These are phyloP conservation scores for Wickerhamiella brachini DNA, from an alignment of 805 yeast genomes.

Conservation along the genomic window DNA sequence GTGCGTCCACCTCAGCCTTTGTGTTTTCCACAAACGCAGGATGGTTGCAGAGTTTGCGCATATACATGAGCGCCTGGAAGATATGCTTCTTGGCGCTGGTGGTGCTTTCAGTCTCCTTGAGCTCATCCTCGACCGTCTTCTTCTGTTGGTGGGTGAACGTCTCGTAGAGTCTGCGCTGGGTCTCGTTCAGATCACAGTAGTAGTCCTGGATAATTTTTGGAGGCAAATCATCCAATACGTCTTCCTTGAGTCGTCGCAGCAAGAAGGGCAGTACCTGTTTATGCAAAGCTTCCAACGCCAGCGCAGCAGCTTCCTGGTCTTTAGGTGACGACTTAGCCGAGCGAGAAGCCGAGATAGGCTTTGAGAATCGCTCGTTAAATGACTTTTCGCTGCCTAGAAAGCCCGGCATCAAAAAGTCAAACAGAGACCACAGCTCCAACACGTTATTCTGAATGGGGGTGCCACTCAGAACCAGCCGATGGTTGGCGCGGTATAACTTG, in stretches of 20 bases:
- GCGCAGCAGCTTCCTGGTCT: conserved; percentile 94
- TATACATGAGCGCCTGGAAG: conserved; percentile 92
- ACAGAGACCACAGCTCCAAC: conserved; percentile 90
- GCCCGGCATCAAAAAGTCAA: conserved; percentile 98
- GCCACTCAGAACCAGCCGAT: conserved; percentile 82
- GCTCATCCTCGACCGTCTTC: conserved; percentile 35
- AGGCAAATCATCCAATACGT: conserved; percentile 88
- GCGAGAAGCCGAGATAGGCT: conserved; percentile 90
- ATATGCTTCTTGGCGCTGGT: conserved; percentile 68
- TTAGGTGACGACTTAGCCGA: conserved; percentile 70
- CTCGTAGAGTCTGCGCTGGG: conserved; percentile 75
- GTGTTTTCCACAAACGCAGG: conserved; percentile 80
- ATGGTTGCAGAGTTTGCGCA: conserved; percentile 94
- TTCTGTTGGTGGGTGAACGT: conserved; percentile 85
- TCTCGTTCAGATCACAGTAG: conserved; percentile 86
- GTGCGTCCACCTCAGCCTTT: conserved; percentile 66
- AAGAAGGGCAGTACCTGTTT: conserved; percentile 94
- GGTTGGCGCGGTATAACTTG: conserved; percentile 70
- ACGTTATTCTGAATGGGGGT: conserved; percentile 98
- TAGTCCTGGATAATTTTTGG: conserved; percentile 98
- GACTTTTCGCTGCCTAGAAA: conserved; percentile 88
- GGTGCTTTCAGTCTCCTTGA: conserved; percentile 17
- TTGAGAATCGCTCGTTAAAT: conserved; percentile 92
- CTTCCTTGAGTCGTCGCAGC: conserved; percentile 91
- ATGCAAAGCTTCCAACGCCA: conserved; percentile 90